These are phyloP conservation scores for Trichosporon sp. DNA, from an alignment of 1,284 basidiomycete species.

Conservation along the genomic window DNA sequence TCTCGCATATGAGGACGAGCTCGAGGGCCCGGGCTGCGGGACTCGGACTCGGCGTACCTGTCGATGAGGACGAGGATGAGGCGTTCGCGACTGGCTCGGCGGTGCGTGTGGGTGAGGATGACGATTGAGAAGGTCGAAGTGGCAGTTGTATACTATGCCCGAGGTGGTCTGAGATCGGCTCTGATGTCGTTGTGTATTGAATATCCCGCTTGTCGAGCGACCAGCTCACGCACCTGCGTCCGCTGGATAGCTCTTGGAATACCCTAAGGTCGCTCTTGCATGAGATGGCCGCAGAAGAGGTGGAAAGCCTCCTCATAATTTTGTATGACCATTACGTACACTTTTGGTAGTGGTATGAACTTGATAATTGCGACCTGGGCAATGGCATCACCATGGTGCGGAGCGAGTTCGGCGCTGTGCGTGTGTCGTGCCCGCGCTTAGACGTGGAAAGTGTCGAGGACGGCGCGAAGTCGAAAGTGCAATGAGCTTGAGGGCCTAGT, in stretches of 20 bases:
- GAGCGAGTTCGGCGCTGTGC: too few relatives aligned
- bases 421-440: too few relatives aligned
- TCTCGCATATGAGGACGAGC: constrained; percentile 30
- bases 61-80: constrained; percentile 24
- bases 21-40: constrained; percentile 23
- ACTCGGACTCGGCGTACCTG: constrained; percentile 15
- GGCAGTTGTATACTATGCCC: neutral
- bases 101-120: neutral
- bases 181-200: neutral
- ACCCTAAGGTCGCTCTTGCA: neutral
- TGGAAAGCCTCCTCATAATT: neutral
- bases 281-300: neutral
- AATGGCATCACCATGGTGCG: too few relatives aligned
- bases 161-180: neutral
- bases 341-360: constrained; percentile 1
- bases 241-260: neutral
- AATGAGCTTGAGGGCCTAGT: neutral
- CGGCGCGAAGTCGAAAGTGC: too few relatives aligned
- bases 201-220: neutral
- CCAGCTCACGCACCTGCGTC: too few relatives aligned
- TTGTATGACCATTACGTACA: constrained; percentile 3
- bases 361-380: neutral
- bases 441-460: too few relatives aligned
- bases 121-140: neutral
- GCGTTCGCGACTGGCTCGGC: neutral